These are phyloP conservation scores for Cucurbita maxima DNA, from an alignment of 306 rosid species.

Conservation along the genomic window DNA sequence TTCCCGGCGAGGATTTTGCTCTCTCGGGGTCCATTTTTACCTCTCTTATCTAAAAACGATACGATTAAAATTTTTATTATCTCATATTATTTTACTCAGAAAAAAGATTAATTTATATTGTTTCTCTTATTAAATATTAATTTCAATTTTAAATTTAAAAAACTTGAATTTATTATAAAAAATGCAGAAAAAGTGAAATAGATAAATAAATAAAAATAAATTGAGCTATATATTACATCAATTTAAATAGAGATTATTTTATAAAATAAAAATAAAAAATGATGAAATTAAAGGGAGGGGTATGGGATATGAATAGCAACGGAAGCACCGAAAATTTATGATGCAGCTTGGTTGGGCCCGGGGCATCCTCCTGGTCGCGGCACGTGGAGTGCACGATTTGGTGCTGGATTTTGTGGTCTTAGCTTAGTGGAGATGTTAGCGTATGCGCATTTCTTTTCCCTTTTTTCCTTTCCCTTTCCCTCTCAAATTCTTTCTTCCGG, in stretches of 20 bases:
- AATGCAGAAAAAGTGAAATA: no score
- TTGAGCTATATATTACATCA: no score
- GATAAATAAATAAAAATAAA: no score
- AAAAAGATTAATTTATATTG: no score
- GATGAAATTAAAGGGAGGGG: neutral
- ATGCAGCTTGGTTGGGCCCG: neutral
- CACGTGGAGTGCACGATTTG: slow-evolving; percentile 11
- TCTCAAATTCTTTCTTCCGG: neutral
- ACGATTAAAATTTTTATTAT: no score
- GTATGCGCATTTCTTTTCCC: neutral
- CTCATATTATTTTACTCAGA: no score
- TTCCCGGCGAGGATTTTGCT: neutral
- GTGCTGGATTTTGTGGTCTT: neutral
- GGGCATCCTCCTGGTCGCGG: slow-evolving; percentile 1
- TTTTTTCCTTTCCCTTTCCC: neutral
- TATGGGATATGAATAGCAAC: neutral
- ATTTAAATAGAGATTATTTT: no score
- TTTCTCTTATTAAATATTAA: no score
- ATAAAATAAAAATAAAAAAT: neutral
- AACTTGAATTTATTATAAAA: no score
- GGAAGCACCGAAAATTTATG: neutral
- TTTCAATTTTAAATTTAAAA: no score
- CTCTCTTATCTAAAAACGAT: neutral
- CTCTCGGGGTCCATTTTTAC: neutral
- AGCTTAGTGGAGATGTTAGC: neutral